A percentile compares a stretch with the other conserved stretches of the same genome.
phyloP scores from a whole-genome alignment of 164 flowering plant species.

The Taxillus chinensis region DNA sequence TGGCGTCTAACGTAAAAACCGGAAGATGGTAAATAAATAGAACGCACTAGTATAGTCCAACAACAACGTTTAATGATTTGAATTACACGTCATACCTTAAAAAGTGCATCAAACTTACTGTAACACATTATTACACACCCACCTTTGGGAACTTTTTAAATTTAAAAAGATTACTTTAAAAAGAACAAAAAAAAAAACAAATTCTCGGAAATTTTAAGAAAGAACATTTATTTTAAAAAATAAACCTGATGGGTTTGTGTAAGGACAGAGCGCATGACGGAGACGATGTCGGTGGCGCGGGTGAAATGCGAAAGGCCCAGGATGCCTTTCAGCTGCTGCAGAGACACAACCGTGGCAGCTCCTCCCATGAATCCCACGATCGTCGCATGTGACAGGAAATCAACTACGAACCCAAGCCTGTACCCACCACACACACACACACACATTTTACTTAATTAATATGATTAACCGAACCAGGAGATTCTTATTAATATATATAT shows the following conservation, averaged over 20 bases:
- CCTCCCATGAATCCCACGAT: slow-evolving; percentile 98
- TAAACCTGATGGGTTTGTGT: slow-evolving; percentile 65
- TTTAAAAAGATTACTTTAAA: too few species aligned
- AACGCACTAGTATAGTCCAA: too few species aligned
- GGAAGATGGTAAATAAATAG: too few species aligned
- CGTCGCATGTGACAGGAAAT: slow-evolving; percentile 92
- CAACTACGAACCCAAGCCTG: slow-evolving; percentile 95
- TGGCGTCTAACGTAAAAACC: too few species aligned
- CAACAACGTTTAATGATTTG: too few species aligned
- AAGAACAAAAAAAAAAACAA: neutral
- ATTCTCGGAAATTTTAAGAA: neutral
- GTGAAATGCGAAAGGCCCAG: slow-evolving; percentile 82
- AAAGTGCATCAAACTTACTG: too few species aligned
- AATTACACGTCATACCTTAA: too few species aligned
- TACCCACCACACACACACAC: neutral
- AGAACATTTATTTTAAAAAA: neutral
- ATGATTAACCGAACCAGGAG: too few species aligned
- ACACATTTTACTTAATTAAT: too few species aligned
- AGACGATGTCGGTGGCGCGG: slow-evolving; percentile 54
- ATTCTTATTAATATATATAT: too few species aligned
- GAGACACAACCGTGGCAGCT: slow-evolving; percentile 84
- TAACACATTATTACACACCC: too few species aligned
- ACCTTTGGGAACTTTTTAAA: too few species aligned
- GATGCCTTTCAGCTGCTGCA: slow-evolving; percentile 87
- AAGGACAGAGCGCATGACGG: slow-evolving; percentile 81